Conservation (phyloP, 768 basidiomycete genomes). For the Dentipellis fragilis region DNA sequence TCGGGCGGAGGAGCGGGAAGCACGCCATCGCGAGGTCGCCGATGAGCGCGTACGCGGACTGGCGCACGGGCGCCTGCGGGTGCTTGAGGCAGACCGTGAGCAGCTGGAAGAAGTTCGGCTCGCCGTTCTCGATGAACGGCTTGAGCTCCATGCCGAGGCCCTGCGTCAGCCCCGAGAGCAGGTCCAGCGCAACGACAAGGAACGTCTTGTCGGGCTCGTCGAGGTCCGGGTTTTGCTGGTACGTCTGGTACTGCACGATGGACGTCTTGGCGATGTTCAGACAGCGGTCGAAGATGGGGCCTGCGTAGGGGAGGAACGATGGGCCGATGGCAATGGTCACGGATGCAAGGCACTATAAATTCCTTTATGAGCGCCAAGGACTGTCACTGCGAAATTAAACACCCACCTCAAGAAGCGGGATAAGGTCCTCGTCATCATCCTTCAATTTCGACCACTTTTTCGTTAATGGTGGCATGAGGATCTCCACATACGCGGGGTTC, state of each 20-base stretch:
- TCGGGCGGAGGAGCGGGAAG: conserved; percentile 76
- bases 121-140: conserved; percentile 52
- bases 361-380: neutral
- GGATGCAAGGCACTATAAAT: conserved; percentile 83
- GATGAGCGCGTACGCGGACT: conserved; percentile 96
- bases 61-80: conserved; percentile 90
- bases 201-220: conserved; percentile 97
- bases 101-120: conserved; percentile 72
- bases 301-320: conserved; percentile 81
- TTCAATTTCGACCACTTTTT: conserved; percentile 82
- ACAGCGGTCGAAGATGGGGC: conserved; percentile 89
- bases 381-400: neutral
- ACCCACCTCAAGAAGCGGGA: conserved; percentile 88
- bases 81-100: conserved; percentile 89
- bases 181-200: conserved; percentile 95
- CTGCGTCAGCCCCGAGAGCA: conserved; percentile 92
- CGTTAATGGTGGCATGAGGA: conserved; percentile 92
- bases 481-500: conserved; percentile 82
- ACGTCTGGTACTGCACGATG: conserved; percentile 79
- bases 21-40: conserved; percentile 97
- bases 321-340: conserved; percentile 93
- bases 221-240: conserved; percentile 77
- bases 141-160: conserved; percentile 78
- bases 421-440: conserved; percentile 87
- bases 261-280: conserved; percentile 74